A percentile compares a stretch with the other conserved stretches of the same genome.
Evolutionary conservation across 2,329 filamentous ascomycete species (phyloP).

Genomic region (Phaeosphaeriaceae sp.): DNA sequence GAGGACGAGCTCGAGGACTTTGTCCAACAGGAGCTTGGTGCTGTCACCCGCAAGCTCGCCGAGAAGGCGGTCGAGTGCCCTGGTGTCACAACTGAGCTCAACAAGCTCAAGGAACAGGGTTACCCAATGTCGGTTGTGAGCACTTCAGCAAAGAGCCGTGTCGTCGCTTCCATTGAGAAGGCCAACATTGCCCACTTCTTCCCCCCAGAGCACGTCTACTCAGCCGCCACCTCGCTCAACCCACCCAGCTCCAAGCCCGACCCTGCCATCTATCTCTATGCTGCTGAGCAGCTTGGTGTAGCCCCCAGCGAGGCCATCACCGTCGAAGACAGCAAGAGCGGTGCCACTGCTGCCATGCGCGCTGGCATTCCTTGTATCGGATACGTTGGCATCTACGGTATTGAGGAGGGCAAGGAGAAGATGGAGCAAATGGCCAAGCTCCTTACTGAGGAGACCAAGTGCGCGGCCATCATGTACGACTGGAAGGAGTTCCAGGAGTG

Average conservation of each 20-base stretch:
- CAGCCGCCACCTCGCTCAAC: conserved; percentile 77
- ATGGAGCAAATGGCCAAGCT: conserved; percentile 58
- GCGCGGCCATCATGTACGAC: conserved; percentile 58
- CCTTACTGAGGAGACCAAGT: conserved; percentile 56
- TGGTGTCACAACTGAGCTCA: conserved; percentile 71
- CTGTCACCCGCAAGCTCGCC: conserved; percentile 81
- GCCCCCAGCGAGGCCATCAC: conserved; percentile 75
- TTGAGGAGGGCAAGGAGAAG: conserved; percentile 52
- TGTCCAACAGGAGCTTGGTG: conserved; percentile 78
- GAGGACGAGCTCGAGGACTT: conserved; percentile 74
- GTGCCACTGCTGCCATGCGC: conserved; percentile 75
- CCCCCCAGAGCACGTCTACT: conserved; percentile 75
- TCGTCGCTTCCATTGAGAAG: conserved; percentile 78
- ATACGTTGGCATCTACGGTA: conserved; percentile 73
- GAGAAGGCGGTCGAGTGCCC: conserved; percentile 70
- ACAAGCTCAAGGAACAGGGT: conserved; percentile 67
- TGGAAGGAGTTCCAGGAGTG: conserved; percentile 59
- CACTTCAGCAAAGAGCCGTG: conserved; percentile 77
- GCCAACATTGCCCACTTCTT: conserved; percentile 83
- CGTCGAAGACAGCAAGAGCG: conserved; percentile 88
- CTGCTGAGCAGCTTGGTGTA: conserved; percentile 75
- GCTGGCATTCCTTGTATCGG: conserved; percentile 82
- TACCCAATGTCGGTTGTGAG: conserved; percentile 83
- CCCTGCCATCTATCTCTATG: conserved; percentile 84
- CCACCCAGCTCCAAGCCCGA: conserved; percentile 90